A percentile compares a stretch with the other conserved stretches of the same genome.
Evolutionary conservation across 192 early-diverging fungal species (phyloP).

Genomic region (Coemansia sp.): DNA sequence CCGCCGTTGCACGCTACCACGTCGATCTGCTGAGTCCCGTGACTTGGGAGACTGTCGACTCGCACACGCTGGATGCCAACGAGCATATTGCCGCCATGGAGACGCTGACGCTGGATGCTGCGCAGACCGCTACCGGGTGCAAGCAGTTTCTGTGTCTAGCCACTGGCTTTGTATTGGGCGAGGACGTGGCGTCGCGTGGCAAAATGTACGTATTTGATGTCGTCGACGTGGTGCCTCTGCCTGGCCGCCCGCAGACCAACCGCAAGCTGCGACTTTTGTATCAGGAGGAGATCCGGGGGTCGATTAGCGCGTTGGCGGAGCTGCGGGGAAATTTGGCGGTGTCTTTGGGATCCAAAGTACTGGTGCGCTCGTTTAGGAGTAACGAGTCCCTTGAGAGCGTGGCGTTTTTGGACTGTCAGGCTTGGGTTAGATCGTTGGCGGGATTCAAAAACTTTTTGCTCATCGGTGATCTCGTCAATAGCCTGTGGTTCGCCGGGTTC

Average conservation of each 20-base stretch:
- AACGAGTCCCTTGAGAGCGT: slow-evolving; percentile 79
- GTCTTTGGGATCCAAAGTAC: slow-evolving; percentile 85
- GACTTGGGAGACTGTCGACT: slow-evolving; percentile 93
- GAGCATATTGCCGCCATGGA: slow-evolving; percentile 82
- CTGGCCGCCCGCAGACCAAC: slow-evolving; percentile 90
- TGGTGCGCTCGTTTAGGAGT: slow-evolving; percentile 85
- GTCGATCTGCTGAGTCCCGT: slow-evolving; percentile 91
- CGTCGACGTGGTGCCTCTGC: slow-evolving; percentile 96
- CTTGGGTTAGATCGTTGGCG: slow-evolving; percentile 79
- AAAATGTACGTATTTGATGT: slow-evolving; percentile 92
- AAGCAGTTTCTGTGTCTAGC: slow-evolving; percentile 87
- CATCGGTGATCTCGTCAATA: slow-evolving; percentile 83
- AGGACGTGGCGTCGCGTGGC: slow-evolving; percentile 89
- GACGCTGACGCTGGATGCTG: slow-evolving; percentile 78
- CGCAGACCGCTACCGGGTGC: slow-evolving; percentile 80
- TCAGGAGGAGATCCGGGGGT: slow-evolving; percentile 80
- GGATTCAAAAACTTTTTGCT: slow-evolving; percentile 88
- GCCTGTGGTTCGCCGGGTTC: slow-evolving; percentile 88
- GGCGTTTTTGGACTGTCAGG: slow-evolving; percentile 92
- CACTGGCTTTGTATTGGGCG: slow-evolving; percentile 83
- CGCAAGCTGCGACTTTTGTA: slow-evolving; percentile 86
- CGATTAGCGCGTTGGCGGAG: slow-evolving; percentile 82
- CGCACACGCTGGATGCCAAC: slow-evolving; percentile 70
- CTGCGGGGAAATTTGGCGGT: slow-evolving; percentile 86
- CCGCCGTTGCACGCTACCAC: slow-evolving; percentile 62